Evolutionary conservation across 139 green algal species (phyloP), one percentile per base, ranked within the genome.

Genomic region (Asterochloris erici): DNA sequence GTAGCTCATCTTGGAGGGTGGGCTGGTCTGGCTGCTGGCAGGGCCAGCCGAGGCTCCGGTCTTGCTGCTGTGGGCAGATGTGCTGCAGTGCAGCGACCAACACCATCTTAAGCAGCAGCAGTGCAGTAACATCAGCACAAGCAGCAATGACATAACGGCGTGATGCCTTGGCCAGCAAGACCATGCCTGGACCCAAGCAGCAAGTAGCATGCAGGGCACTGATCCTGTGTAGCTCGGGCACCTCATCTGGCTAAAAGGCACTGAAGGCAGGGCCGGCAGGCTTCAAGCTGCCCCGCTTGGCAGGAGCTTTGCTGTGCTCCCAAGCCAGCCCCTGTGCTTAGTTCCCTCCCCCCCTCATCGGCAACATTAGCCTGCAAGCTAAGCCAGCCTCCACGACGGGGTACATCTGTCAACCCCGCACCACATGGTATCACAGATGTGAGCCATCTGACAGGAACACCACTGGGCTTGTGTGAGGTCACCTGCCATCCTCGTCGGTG

Each of bases 1-100:
- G 76, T 80, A 80, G 12, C 24, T 60, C 54, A 80, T 70, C 60
- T 80, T 80, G 60, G 76, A 62, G 14, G 76, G 76, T 19, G 76
- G 24, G 0, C n/a, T n/a, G 61, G 28, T 24, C 11, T 23, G 47
- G 38, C 21, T 68, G 17, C 23, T 24, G 21, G 47, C 54, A 47
- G 29, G 23, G n/a, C 27, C 47, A 19, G 24, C 13, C 47, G 76
- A 24, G 15, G 76, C 60, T 80, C 24, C 61, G 24, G 76, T 70
- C 12, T 13, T 54, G 23, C 76, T 70, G 60, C 76, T 62, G 11
- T 60, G 26, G 14, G 76, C 60, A 60, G 76, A 80, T 28, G 24
- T 27, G 38, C 76, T 80, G 76, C 76, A 70, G 11, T 0, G 9
- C 14, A 60, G n/a, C 0, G 11, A 69, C 15, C 11, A 0, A 1